Evolutionary conservation across 1,284 basidiomycete genomes (phyloP), one percentile per base, ranked within the genome.

Genomic region (Pseudozyma hubeiensis): DNA sequence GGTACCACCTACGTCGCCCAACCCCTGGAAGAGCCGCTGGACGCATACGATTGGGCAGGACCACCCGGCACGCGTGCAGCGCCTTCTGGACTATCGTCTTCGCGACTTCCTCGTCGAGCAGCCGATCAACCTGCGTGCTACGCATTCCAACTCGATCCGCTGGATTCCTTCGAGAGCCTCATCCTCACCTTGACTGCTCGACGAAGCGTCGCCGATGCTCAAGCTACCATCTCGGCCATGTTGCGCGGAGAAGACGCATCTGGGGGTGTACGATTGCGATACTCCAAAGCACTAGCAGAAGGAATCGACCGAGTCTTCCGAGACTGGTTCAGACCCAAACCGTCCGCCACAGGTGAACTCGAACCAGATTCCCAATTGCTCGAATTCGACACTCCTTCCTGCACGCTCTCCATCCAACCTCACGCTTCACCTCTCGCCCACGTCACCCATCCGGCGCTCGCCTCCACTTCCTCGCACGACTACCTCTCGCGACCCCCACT

Each of bases 161-260:
- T 80, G 19, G 78, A 80, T 34, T 77, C 74, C 34, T 80, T 80
- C 17, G 78, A 80, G 39, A 67, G 59, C 17, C 72, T 78, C 29
- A 78, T 78, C 46, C 64, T 80, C 19, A 72, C 68, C 0, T 56
- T 80, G 19, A 76, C 77, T 1, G 70, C 58, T 2, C 37, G 67
- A 7, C 40, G 59, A 16, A 56, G 50, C 14, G 47, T 64, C 0
- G 41, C 60, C 5, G 66, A 77, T 35, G 34, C 54, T 10, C 54
- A 53, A 29, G 55, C 59, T 0, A 52, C 53, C n/a, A 53, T 65
- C 35, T 46, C 62, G 2, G 71, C 66, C 14, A 47, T 65, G 11
- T 35, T 62, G 24, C 51, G 66, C 7, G 66, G 66, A 4, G 58
- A 69, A 14, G 63, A 65, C 9, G 6, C 43, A 8, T 19, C 43